Percentiles rank a stretch among this genome's conserved stretches.
Conservation (phyloP, 345 rosid species). For the Sisymbrium altissimum region DNA sequence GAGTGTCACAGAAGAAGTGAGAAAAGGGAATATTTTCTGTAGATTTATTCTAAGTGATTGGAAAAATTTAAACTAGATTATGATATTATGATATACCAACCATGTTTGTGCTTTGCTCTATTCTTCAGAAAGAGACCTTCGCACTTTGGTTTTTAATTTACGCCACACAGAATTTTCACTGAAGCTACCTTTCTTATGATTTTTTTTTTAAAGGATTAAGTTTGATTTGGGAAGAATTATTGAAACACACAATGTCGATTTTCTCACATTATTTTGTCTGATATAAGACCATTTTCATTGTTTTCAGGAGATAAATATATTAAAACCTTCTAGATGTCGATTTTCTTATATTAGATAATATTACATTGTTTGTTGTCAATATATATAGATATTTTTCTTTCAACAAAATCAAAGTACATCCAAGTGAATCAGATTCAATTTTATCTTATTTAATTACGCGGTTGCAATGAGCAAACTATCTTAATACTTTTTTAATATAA, state of each 20-base stretch:
- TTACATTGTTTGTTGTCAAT: not conserved
- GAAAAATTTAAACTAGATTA: too few relatives aligned
- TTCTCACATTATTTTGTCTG: not conserved
- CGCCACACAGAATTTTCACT: not conserved
- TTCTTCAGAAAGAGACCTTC: not conserved
- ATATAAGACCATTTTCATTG: conserved; percentile 4
- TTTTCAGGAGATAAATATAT: not conserved
- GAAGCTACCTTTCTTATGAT: not conserved
- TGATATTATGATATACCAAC: not conserved
- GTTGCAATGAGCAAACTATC: not conserved
- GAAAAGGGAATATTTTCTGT: not conserved
- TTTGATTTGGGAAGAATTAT: not conserved
- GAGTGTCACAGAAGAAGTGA: not conserved
- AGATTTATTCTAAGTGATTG: too few relatives aligned
- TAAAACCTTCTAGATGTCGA: not conserved
- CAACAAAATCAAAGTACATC: not conserved
- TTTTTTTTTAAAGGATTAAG: not conserved
- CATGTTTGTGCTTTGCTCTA: not conserved
- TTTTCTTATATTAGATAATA: not conserved
- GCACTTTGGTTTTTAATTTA: not conserved
- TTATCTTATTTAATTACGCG: not conserved
- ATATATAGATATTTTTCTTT: too few relatives aligned
- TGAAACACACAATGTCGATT: not conserved
- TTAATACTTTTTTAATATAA: not conserved
- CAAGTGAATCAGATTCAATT: not conserved